Conservation (phyloP, 495 filamentous ascomycete species). For the Hypoxylon subgilvum region DNA sequence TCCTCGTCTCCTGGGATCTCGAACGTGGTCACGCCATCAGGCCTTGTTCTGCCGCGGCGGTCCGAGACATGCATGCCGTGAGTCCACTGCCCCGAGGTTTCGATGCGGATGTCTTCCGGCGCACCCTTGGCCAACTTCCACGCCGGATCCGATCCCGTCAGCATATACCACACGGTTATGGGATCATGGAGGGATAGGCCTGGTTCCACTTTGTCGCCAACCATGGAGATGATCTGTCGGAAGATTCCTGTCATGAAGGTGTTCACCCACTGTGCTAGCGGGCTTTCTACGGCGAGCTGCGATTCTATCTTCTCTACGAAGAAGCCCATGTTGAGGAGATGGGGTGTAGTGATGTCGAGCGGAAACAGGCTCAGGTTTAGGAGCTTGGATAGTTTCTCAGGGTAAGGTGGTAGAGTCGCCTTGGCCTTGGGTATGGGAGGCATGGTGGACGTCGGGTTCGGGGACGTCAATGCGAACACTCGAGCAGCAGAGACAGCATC, state of each 20-base stretch:
- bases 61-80: conserved; percentile 88
- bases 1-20: conserved; percentile 68
- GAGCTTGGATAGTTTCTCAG: conserved; percentile 63
- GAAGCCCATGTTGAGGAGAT: conserved; percentile 65
- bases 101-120: conserved; percentile 79
- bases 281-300: conserved; percentile 63
- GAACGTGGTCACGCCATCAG: conserved; percentile 58
- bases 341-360: conserved; percentile 83
- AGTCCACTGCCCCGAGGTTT: conserved; percentile 92
- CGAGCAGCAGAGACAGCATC: conserved; percentile 85
- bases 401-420: conserved; percentile 66
- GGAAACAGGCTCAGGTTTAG: conserved; percentile 84
- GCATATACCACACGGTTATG: conserved; percentile 83
- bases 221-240: conserved; percentile 70
- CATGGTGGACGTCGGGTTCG: conserved; percentile 69
- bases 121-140: conserved; percentile 54
- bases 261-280: conserved; percentile 80
- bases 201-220: conserved; percentile 58
- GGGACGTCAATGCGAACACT: conserved; percentile 88
- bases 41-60: conserved; percentile 65
- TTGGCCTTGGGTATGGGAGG: conserved; percentile 61
- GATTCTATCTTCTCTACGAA: conserved; percentile 63
- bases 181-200: conserved; percentile 85
- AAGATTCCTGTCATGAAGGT: conserved; percentile 81
- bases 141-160: conserved; percentile 60